Percentiles rank a stretch among this genome's conserved stretches.
Evolutionary conservation across 108 stramenopile species (phyloP).

Genomic region (Cyclostephanos invisitatus): DNA sequence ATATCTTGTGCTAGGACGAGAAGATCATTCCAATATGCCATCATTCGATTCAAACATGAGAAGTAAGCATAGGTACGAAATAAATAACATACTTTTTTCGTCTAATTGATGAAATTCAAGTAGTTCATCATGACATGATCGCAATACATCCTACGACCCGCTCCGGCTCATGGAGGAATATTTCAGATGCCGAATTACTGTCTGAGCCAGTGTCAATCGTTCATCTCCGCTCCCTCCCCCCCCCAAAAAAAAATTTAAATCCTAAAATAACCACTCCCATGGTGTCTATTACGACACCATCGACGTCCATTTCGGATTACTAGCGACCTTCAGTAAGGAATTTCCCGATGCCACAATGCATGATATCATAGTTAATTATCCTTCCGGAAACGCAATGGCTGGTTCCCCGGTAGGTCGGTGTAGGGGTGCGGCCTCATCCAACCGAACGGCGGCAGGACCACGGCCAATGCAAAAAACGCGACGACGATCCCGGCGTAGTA

Average conservation of each 20-base stretch:
- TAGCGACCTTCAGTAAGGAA: no score
- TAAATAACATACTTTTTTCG: no score
- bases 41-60: no score
- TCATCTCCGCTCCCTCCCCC: not conserved
- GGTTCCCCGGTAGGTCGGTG: slow-evolving; percentile 69
- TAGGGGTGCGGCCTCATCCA: slow-evolving; percentile 84
- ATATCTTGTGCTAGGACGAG: no score
- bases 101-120: no score
- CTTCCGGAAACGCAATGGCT: slow-evolving; percentile 47
- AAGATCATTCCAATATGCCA: no score
- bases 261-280: no score
- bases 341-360: no score
- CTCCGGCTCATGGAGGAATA: not conserved
- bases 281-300: no score
- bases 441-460: slow-evolving; percentile 73
- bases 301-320: no score
- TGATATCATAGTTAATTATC: not conserved
- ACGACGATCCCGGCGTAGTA: slow-evolving; percentile 44
- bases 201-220: not conserved
- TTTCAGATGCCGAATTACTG: not conserved
- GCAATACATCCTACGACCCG: not conserved
- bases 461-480: slow-evolving; percentile 49
- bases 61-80: no score
- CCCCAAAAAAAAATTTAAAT: not conserved
- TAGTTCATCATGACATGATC: no score